These are phyloP conservation scores for Lunularia cruciata DNA, from an alignment of 225 moss, liverwort and hornwort species.

Conservation along the genomic window DNA sequence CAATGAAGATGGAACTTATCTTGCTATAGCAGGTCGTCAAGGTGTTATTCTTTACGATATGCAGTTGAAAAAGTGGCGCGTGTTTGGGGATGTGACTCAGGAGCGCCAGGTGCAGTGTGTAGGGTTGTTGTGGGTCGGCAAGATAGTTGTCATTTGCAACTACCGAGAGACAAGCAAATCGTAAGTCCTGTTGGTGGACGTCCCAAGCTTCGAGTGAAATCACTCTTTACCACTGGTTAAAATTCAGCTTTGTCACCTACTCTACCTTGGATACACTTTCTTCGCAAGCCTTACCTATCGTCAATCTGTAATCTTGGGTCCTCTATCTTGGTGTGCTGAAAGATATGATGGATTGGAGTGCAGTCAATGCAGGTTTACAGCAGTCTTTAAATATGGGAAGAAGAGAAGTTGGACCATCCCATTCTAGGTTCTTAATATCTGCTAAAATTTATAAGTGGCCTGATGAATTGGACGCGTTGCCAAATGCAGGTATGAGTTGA, in stretches of 20 bases:
- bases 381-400: too few relatives aligned
- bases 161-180: conserved; percentile 70
- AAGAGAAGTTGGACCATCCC: too few relatives aligned
- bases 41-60: conserved; percentile 91
- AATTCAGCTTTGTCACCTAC: too few relatives aligned
- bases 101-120: conserved; percentile 95
- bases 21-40: conserved; percentile 93
- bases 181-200: conserved; percentile 74
- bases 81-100: conserved; percentile 97
- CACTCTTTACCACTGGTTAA: too few relatives aligned
- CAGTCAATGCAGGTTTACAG: too few relatives aligned
- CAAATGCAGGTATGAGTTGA: conserved; percentile 89
- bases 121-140: conserved; percentile 90
- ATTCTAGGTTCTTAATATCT: too few relatives aligned
- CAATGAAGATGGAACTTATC: conserved; percentile 94
- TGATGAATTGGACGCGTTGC: conserved; percentile 17
- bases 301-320: too few relatives aligned
- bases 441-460: too few relatives aligned
- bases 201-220: too few relatives aligned
- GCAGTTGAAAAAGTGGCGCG: conserved; percentile 87
- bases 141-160: conserved; percentile 92
- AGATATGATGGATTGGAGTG: not conserved
- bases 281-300: too few relatives aligned
- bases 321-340: too few relatives aligned
- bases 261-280: too few relatives aligned